Evolutionary conservation across 2,329 filamentous ascomycete genomes (phyloP).

Genomic region (Thielaviopsis ethacetica): DNA sequence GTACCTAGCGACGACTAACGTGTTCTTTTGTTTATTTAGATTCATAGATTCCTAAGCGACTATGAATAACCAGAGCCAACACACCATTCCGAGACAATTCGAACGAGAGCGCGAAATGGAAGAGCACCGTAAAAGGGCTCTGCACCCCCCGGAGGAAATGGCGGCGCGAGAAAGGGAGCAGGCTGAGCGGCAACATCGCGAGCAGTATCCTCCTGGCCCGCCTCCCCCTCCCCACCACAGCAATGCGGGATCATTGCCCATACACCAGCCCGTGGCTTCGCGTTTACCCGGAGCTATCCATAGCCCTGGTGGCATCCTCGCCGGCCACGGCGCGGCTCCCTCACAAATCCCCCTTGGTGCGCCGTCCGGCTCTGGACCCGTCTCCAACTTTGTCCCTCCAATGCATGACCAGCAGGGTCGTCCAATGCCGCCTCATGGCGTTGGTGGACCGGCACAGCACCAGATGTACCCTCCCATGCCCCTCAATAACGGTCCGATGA

Average conservation of each 20-base stretch:
- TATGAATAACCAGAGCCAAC: slow-evolving; percentile 32
- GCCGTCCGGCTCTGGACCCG: slow-evolving; percentile 27
- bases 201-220: slow-evolving; percentile 50
- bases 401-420: slow-evolving; percentile 36
- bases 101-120: slow-evolving; percentile 34
- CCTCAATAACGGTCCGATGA: slow-evolving; percentile 32
- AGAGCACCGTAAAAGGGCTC: slow-evolving; percentile 28
- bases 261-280: slow-evolving; percentile 87
- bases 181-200: slow-evolving; percentile 43
- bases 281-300: slow-evolving; percentile 69
- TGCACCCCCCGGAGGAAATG: slow-evolving; percentile 32
- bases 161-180: slow-evolving; percentile 28
- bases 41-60: slow-evolving; percentile 13
- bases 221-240: slow-evolving; percentile 71
- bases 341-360: slow-evolving; percentile 36
- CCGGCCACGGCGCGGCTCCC: slow-evolving; percentile 48
- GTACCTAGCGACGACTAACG: neutral
- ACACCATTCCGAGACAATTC: slow-evolving; percentile 25
- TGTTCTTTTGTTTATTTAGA: neutral
- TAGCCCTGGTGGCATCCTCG: slow-evolving; percentile 75
- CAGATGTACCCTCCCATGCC: slow-evolving; percentile 42
- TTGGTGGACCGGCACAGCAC: slow-evolving; percentile 29
- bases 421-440: slow-evolving; percentile 34
- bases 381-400: slow-evolving; percentile 36
- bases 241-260: slow-evolving; percentile 71